These are phyloP conservation scores for Aspergillus nomiae DNA, from an alignment of 2,329 filamentous ascomycete genomes.

Conservation along the genomic window DNA sequence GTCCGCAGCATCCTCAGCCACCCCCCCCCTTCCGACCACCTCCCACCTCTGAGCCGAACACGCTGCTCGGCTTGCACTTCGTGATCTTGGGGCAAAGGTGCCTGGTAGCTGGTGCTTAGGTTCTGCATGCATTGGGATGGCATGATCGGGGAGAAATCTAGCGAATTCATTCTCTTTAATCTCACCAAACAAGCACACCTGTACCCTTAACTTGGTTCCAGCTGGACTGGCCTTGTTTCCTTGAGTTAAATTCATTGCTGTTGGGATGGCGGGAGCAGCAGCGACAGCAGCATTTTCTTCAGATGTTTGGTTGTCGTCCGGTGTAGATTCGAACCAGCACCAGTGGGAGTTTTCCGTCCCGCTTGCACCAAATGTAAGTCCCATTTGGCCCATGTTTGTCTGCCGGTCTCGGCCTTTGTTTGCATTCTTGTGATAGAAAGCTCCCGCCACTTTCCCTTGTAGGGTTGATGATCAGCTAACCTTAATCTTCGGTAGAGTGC, in stretches of 20 bases:
- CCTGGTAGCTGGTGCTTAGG: slow-evolving; percentile 13
- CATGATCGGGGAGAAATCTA: slow-evolving; percentile 24
- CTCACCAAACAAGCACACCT: slow-evolving; percentile 7
- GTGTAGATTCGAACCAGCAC: slow-evolving; percentile 31
- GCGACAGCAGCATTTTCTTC: slow-evolving; percentile 38
- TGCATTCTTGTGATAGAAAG: background rate
- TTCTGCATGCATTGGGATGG: slow-evolving; percentile 30
- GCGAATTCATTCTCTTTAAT: slow-evolving; percentile 20
- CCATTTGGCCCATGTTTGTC: background rate
- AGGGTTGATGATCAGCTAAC: background rate
- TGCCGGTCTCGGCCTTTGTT: background rate
- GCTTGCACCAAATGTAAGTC: slow-evolving; percentile 35
- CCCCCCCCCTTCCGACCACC: slow-evolving; percentile 8
- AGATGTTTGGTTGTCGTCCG: slow-evolving; percentile 42
- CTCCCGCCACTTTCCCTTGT: background rate
- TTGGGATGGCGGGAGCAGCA: slow-evolving; percentile 45
- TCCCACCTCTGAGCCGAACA: slow-evolving; percentile 14
- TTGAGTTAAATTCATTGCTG: slow-evolving; percentile 16
- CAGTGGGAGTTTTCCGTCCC: slow-evolving; percentile 45
- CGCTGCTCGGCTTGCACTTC: slow-evolving; percentile 7
- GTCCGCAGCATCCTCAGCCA: slow-evolving; percentile 8
- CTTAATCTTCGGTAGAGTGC: slow-evolving; percentile 27
- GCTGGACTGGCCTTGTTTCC: slow-evolving; percentile 37
- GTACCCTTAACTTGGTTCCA: slow-evolving; percentile 27
- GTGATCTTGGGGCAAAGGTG: slow-evolving; percentile 9